phyloP scores from a whole-genome alignment of 495 filamentous ascomycete species.

The Neurospora discreta region DNA sequence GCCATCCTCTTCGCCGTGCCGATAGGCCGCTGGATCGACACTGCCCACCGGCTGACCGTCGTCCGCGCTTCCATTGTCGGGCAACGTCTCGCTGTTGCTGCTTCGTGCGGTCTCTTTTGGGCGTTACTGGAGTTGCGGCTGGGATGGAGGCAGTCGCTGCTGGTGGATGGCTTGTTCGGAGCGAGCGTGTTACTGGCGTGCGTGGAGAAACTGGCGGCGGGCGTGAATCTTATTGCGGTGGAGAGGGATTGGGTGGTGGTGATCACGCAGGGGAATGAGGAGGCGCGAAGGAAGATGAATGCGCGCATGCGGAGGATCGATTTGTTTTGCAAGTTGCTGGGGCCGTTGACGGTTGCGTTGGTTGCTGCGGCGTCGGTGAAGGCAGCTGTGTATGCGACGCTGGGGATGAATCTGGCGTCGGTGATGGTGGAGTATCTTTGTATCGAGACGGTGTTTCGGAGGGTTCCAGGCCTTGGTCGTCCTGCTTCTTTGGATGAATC shows the following conservation, averaged over 20 bases:
- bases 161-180: conserved; percentile 23
- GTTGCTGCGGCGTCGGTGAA: conserved; percentile 23
- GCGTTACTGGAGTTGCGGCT: conserved; percentile 1
- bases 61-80: conserved; percentile 22
- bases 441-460: conserved; percentile 35
- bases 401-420: conserved; percentile 29
- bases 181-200: conserved; percentile 39
- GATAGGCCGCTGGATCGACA: conserved; percentile 19
- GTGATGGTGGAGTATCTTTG: conserved; percentile 46
- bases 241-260: conserved; percentile 55
- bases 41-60: conserved; percentile 16
- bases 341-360: conserved; percentile 46
- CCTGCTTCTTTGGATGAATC: background rate
- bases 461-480: background rate
- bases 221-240: conserved; percentile 49
- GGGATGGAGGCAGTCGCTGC: background rate
- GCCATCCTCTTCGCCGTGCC: conserved; percentile 19
- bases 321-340: conserved; percentile 58
- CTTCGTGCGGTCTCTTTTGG: conserved; percentile 14
- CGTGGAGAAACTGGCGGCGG: conserved; percentile 43
- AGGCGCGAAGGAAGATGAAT: conserved; percentile 32
- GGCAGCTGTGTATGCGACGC: conserved; percentile 24
- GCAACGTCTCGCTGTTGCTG: conserved; percentile 19
- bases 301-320: conserved; percentile 61
- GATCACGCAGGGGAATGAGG: conserved; percentile 16